Conservation (phyloP, 169 alveolate species). For the Haemoproteus tartakovskyi region DNA sequence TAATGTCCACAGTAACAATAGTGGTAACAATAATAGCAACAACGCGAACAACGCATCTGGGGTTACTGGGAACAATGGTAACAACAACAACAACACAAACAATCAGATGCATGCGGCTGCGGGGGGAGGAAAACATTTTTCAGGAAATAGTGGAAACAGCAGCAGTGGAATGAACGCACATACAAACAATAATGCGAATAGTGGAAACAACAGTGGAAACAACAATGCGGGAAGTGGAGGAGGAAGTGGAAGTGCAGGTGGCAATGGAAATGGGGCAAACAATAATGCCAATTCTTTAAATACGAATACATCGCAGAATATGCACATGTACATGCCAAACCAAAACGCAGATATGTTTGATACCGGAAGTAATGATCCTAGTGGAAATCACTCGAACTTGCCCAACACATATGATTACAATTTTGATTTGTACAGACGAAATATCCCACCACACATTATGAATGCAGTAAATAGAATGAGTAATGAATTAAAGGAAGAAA, state of each 20-base stretch:
- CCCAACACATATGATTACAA: slow-evolving; percentile 37
- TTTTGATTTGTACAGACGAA: slow-evolving; percentile 45
- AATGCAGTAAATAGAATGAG: slow-evolving; percentile 39
- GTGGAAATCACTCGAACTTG: background rate
- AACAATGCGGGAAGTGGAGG: no score
- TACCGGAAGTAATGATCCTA: background rate
- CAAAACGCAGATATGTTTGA: slow-evolving; percentile 8
- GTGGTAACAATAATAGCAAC: background rate
- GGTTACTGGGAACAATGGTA: no score
- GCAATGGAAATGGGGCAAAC: no score
- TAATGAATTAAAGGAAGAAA: slow-evolving; percentile 26
- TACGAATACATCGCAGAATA: background rate
- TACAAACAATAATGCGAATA: background rate
- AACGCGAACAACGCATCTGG: background rate
- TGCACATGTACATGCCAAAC: slow-evolving; percentile 7
- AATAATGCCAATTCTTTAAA: slow-evolving; percentile 3
- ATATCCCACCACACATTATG: slow-evolving; percentile 27
- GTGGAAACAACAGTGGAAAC: background rate
- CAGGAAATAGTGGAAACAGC: no score
- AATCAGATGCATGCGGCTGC: no score
- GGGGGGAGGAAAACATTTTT: no score
- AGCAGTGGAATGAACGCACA: no score
- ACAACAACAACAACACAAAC: no score
- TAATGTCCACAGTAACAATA: background rate
- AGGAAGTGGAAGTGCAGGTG: no score